A percentile compares a stretch with the other conserved stretches of the same genome.
These are phyloP conservation scores for Colletotrichum sp. DNA, from an alignment of 2,329 filamentous ascomycete species.

Conservation along the genomic window DNA sequence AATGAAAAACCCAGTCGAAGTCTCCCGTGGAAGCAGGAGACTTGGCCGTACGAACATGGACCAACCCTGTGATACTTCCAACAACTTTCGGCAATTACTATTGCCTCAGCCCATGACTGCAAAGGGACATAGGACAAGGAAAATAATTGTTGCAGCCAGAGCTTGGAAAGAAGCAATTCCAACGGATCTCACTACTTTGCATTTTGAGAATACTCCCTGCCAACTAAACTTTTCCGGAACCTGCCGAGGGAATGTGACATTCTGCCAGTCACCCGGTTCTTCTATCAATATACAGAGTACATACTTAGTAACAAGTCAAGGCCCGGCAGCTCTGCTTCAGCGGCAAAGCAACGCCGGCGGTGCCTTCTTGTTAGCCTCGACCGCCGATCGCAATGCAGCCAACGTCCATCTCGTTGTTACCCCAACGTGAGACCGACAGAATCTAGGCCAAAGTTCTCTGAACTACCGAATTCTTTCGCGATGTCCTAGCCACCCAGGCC, in stretches of 20 bases:
- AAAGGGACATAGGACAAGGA: not conserved
- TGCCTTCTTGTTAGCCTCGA: not conserved
- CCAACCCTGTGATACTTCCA: not conserved
- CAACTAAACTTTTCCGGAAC: not conserved
- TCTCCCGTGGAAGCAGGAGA: not conserved
- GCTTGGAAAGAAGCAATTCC: not conserved
- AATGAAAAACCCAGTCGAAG: not conserved
- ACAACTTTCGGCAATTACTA: not conserved
- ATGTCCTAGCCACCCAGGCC: not conserved
- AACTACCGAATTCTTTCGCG: not conserved
- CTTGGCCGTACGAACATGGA: not conserved
- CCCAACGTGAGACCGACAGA: not conserved
- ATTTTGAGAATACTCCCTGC: not conserved
- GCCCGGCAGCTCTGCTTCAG: not conserved
- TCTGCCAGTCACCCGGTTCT: not conserved
- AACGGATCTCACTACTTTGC: not conserved
- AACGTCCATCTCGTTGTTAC: not conserved
- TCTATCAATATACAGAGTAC: not conserved
- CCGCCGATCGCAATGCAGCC: constrained; percentile 8
- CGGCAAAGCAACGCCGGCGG: not conserved
- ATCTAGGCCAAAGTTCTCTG: not conserved
- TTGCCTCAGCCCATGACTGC: not conserved
- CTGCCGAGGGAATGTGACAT: not conserved
- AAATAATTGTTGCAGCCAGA: not conserved
- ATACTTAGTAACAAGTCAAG: not conserved